A percentile compares a stretch with the other conserved stretches of the same genome.
phyloP scores from a whole-genome alignment of 306 rosid genomes.

The Morella rubra region DNA sequence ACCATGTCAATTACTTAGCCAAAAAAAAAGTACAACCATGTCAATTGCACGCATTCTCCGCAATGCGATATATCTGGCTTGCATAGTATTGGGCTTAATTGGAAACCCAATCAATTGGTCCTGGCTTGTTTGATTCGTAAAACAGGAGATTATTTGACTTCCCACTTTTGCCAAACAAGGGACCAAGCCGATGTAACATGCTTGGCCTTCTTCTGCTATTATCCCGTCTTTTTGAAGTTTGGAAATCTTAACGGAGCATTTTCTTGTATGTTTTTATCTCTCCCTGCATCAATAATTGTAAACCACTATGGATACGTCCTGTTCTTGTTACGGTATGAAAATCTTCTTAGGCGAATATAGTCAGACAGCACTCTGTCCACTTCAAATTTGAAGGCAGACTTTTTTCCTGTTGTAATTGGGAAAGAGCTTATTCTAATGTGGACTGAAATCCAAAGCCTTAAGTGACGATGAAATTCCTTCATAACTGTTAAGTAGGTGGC shows the following conservation, averaged over 20 bases:
- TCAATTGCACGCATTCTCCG: no score
- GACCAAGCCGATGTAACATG: not conserved
- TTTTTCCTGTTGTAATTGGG: not conserved
- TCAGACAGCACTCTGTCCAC: not conserved
- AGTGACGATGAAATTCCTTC: not conserved
- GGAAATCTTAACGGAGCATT: not conserved
- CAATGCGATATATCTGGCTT: no score
- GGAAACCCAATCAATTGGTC: no score
- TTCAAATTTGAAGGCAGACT: not conserved
- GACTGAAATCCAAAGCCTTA: not conserved
- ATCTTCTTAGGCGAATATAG: not conserved
- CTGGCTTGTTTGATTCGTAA: no score
- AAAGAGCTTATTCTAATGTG: not conserved
- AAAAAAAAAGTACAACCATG: not conserved
- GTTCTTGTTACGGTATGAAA: not conserved
- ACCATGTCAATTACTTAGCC: no score
- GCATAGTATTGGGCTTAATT: no score
- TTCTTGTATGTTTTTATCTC: not conserved
- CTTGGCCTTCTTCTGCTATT: not conserved
- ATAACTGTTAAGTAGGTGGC: not conserved
- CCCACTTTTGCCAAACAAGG: not conserved
- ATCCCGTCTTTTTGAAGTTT: not conserved
- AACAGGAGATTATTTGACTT: not conserved
- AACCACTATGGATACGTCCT: not conserved
- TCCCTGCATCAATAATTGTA: not conserved